Evolutionary conservation across 1,284 basidiomycete species (phyloP), one percentile per base, ranked within the genome.

Genomic region (Heterobasidion occidentale): DNA sequence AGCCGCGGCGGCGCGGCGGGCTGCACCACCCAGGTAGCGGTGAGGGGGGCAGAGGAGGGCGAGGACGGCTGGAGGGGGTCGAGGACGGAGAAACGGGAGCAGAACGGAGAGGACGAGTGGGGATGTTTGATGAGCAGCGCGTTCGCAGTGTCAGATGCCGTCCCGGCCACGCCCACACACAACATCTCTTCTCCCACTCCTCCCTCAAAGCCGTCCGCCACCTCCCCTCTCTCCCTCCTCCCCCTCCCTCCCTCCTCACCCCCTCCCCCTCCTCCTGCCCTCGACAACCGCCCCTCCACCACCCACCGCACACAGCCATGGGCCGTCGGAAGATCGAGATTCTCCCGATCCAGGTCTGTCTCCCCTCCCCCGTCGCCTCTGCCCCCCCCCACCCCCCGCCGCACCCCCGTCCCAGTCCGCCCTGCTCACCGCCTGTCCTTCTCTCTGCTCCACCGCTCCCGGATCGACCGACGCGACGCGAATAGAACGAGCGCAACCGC

Each of bases 251-350:
- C 7, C n/a, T 42, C 38, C 3, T n/a, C 38, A 3, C 2, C n/a
- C 38, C n/a, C 38, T 2, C 7, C n/a, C 38, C 6, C 38, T 7
- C 38, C 38, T 6, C n/a, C n/a, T 3, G 11, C n/a, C n/a, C 4
- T 47, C 46, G 12, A 14, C 11, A 11, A 14, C 46, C 14, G 12
- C 4, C 46, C 46, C 46, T 47, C 17, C 12, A 8, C 46, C 12
- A 19, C 17, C 46, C n/a, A 14, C 19, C 46, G 2, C 46, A 3
- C 14, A 2, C 46, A 14, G 34, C 12, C 27, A 92, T 92, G 92
- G 92, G 92, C 59, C 77, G 91, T 68, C 77, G 92, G 75, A 94
- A 94, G 79, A 94, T 94, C 68, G 88, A 90, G 72, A 94, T 94
- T 59, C 85, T 89, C 65, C 91, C 91, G 61, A 93, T 94, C 65